phyloP scores from a whole-genome alignment of 805 yeast genomes.

The Kregervanrija pseudodelftensis region DNA sequence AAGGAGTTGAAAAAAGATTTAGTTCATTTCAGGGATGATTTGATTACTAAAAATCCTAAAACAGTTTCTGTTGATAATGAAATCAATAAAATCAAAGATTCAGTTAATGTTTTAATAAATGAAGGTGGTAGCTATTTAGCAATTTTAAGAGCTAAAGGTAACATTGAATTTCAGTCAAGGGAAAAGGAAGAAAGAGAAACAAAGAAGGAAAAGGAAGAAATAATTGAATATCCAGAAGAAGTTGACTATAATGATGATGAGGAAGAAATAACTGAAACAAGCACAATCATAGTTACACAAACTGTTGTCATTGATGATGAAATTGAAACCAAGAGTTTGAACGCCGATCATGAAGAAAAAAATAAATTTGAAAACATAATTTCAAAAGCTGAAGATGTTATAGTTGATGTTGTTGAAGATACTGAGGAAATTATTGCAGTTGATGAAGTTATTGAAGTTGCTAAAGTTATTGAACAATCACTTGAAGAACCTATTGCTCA shows the following conservation, averaged over 20 bases:
- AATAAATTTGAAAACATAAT: background rate
- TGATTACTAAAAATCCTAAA: slow-evolving; percentile 31
- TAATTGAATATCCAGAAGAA: slow-evolving; percentile 1
- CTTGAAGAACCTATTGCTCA: background rate
- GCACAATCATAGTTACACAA: slow-evolving; percentile 1
- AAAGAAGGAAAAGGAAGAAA: slow-evolving; percentile 3
- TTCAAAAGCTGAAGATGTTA: slow-evolving; percentile 5
- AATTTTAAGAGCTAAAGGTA: slow-evolving; percentile 50
- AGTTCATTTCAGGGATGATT: slow-evolving; percentile 46
- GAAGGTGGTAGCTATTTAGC: slow-evolving; percentile 60
- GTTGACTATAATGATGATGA: slow-evolving; percentile 1
- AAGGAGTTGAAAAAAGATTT: slow-evolving; percentile 49
- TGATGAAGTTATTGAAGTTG: slow-evolving; percentile 2
- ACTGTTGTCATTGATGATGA: background rate
- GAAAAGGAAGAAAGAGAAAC: slow-evolving; percentile 35
- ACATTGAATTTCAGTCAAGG: slow-evolving; percentile 48
- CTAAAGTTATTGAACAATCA: background rate
- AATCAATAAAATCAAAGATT: slow-evolving; percentile 34
- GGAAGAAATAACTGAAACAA: slow-evolving; percentile 9
- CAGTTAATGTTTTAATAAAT: slow-evolving; percentile 42
- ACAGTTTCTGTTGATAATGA: slow-evolving; percentile 24
- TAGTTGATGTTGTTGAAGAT: slow-evolving; percentile 4
- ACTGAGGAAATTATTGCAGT: slow-evolving; percentile 5
- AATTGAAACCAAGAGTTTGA: background rate
- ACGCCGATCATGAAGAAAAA: background rate